Evolutionary conservation across 2,329 filamentous ascomycete species (phyloP).

Genomic region (Mycosphaerelloides madeirae): DNA sequence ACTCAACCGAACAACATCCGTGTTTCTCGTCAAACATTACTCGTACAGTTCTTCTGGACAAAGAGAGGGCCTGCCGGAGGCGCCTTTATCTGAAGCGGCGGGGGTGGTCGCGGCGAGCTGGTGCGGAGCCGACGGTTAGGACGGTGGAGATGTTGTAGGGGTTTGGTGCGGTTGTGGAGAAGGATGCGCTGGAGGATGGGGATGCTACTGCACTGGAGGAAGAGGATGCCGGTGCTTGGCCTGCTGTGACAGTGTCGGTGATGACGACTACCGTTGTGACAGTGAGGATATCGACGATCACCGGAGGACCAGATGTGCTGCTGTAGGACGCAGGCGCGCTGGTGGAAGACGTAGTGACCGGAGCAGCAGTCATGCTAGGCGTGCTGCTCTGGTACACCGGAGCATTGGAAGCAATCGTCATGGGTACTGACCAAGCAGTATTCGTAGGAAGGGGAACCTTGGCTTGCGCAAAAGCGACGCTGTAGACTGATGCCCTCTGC

Average conservation of each 20-base stretch:
- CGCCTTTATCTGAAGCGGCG: background rate
- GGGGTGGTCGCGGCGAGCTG: background rate
- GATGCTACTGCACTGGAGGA: background rate
- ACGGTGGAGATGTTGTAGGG: constrained; percentile 1
- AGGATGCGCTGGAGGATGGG: background rate
- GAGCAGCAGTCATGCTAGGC: background rate
- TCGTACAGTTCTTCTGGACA: too few species aligned
- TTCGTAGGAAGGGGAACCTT: constrained; percentile 11
- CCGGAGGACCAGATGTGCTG: background rate
- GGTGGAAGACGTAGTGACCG: background rate
- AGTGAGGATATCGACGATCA: constrained; percentile 8
- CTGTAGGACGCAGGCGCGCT: background rate
- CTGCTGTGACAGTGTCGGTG: constrained; percentile 12
- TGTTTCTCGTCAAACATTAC: too few species aligned
- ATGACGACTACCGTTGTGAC: constrained; percentile 16
- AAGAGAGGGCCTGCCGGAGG: too few species aligned
- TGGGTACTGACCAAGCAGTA: constrained; percentile 10
- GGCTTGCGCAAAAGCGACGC: constrained; percentile 15
- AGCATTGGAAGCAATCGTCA: constrained; percentile 5
- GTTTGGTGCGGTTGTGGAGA: background rate
- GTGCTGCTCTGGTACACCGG: background rate
- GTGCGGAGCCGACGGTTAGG: background rate
- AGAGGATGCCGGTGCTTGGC: constrained; percentile 1
- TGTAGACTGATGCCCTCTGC: constrained; percentile 10
- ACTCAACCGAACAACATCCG: too few species aligned